phyloP scores from a whole-genome alignment of 805 yeast species.

The Zygosaccharomyces bailii region DNA sequence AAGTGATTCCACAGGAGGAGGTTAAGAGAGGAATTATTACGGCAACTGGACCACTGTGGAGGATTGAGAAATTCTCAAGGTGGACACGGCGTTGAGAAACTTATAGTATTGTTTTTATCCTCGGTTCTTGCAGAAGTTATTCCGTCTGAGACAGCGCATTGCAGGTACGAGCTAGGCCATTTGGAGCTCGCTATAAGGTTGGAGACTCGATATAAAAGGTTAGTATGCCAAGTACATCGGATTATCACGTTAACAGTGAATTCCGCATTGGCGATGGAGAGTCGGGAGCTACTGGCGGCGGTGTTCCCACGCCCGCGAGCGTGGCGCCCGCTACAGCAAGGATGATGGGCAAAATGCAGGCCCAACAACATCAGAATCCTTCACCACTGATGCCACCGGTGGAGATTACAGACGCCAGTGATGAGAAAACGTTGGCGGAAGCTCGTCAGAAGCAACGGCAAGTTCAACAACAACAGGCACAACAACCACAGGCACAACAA shows the following conservation, averaged over 20 bases:
- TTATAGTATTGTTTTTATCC: background rate
- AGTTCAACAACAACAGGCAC: conserved; percentile 12
- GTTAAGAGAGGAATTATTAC: background rate
- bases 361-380: conserved; percentile 16
- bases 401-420: conserved; percentile 18
- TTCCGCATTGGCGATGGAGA: conserved; percentile 31
- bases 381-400: conserved; percentile 26
- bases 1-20: background rate
- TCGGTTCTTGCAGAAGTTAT: background rate
- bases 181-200: background rate
- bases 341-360: conserved; percentile 30
- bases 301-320: conserved; percentile 12
- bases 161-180: background rate
- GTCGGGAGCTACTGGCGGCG: conserved; percentile 8
- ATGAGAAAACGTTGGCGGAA: conserved; percentile 5
- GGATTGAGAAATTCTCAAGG: conserved; percentile 1
- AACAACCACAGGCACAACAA: conserved; percentile 14
- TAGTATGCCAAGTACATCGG: conserved; percentile 26
- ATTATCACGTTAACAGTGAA: conserved; percentile 31
- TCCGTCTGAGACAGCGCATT: conserved; percentile 3
- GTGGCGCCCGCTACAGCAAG: conserved; percentile 37
- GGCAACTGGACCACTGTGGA: conserved; percentile 5
- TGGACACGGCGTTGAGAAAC: background rate
- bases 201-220: background rate
- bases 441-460: conserved; percentile 14